Base-by-base conservation (phyloP, 257 asterid species). In the Capsicum chinense region DNA sequence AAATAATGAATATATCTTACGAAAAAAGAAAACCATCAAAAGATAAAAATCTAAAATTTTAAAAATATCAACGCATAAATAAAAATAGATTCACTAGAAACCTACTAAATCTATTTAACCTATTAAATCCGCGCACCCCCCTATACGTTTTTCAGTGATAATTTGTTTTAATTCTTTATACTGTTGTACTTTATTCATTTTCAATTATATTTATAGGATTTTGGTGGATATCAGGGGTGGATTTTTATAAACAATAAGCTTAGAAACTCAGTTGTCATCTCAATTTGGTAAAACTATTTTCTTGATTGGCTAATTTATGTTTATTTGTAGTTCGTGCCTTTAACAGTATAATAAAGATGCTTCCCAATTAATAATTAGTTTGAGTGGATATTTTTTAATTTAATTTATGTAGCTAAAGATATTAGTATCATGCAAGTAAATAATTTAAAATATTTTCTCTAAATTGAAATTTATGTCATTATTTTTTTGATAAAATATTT, bases 291-390 rank as follows among this genome's bases (percentile, higher is more conserved):
- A 11, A 62, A 68, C 11, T 74, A 74, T 26, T 76, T 76, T 52
- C 81, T 76, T 76, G 42, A 76, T 76, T 76, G 81, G 26, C 44
- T 52, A 26, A 14, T 54, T 52, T 76, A 56, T 76, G 14, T 26
- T 76, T 76, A 76, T 26, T 3, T 52, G 63, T 69, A 69, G 8
- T 50, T 50, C 39, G 80, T 74, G 44, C 80, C 44, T 73, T 74
- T 74, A 26, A 26, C 47, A 76, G 12, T 14, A 14, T 52, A 26
- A 52, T 14, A 76, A 10, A 76, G 48, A 52, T 76, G 48, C 64
- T 26, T 7, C 81, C n/a, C 54, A 7, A 39, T 19, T 76, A 56
- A 52, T 21, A 76, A 54, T 54, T 76, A 26, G 63, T 26, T 54
- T 14, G 3, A 52, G 81, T 26, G 63, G 64, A 26, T 76, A 13